Conservation (phyloP, 805 yeast species). For the Pichia exigua region DNA sequence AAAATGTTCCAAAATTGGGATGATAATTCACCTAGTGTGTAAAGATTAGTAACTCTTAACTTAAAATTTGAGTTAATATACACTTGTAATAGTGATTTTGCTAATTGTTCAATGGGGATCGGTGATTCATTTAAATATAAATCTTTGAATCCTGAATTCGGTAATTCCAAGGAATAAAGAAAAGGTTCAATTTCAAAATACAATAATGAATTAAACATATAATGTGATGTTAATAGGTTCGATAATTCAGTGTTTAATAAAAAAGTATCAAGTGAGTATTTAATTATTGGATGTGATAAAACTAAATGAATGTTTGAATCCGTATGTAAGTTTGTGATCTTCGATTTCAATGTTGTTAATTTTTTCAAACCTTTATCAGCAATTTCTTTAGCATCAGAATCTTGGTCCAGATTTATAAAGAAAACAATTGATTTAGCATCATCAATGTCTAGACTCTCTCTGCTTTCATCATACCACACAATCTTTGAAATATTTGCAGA, state of each 20-base stretch:
- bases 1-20: conserved; percentile 38
- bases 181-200: conserved; percentile 36
- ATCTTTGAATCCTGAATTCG: conserved; percentile 11
- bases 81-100: conserved; percentile 41
- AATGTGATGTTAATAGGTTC: conserved; percentile 19
- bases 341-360: neutral
- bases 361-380: neutral
- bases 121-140: conserved; percentile 25
- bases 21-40: conserved; percentile 54
- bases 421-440: conserved; percentile 13
- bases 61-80: conserved; percentile 33
- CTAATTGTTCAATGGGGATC: conserved; percentile 38
- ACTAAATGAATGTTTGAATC: conserved; percentile 2
- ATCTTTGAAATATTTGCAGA: conserved; percentile 21
- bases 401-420: neutral
- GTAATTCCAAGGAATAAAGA: conserved; percentile 35
- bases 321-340: neutral
- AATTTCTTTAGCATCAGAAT: neutral
- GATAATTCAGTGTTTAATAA: conserved; percentile 20
- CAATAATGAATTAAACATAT: conserved; percentile 6
- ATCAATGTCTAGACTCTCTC: neutral
- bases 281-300: neutral
- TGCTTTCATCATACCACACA: conserved; percentile 24
- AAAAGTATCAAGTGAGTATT: conserved; percentile 13
- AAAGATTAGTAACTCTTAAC: conserved; percentile 45